These are phyloP conservation scores for Malassezia dermatis DNA, from an alignment of 1,284 basidiomycete genomes.

Conservation along the genomic window DNA sequence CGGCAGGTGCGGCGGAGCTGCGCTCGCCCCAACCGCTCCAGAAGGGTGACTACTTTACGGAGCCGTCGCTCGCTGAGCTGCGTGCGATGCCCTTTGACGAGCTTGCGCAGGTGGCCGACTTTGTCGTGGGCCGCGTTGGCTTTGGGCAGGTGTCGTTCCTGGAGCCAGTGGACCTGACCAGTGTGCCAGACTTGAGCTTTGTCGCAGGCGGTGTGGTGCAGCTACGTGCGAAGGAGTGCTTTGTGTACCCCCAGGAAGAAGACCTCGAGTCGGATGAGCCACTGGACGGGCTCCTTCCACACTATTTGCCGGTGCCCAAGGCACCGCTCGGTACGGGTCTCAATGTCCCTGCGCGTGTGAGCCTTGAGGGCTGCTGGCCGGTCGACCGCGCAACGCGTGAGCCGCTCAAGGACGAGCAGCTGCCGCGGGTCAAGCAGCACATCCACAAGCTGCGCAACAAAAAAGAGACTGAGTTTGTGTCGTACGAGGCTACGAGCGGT, in stretches of 20 bases:
- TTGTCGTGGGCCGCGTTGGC: slow-evolving; percentile 78
- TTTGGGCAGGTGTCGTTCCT: slow-evolving; percentile 84
- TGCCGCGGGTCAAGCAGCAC: slow-evolving; percentile 63
- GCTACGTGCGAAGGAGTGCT: slow-evolving; percentile 82
- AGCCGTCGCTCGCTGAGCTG: slow-evolving; percentile 31
- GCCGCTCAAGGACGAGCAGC: slow-evolving; percentile 70
- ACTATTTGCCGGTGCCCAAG: slow-evolving; percentile 51
- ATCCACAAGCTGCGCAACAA: slow-evolving; percentile 73
- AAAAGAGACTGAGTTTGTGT: slow-evolving; percentile 73
- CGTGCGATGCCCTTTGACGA: slow-evolving; percentile 49
- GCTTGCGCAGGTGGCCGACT: slow-evolving; percentile 59
- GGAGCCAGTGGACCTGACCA: slow-evolving; percentile 76
- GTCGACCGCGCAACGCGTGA: slow-evolving; percentile 82
- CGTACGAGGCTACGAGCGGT: slow-evolving; percentile 68
- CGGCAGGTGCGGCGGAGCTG: slow-evolving; percentile 3
- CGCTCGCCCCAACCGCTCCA: slow-evolving; percentile 14
- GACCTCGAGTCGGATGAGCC: slow-evolving; percentile 36
- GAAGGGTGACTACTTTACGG: slow-evolving; percentile 37
- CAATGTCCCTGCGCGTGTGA: slow-evolving; percentile 74
- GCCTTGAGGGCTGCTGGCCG: slow-evolving; percentile 73
- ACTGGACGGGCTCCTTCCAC: slow-evolving; percentile 35
- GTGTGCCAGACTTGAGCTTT: slow-evolving; percentile 63
- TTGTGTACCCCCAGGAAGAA: slow-evolving; percentile 73
- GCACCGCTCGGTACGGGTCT: slow-evolving; percentile 67
- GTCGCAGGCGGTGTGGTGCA: slow-evolving; percentile 77